Evolutionary conservation across 139 green algal species (phyloP), one percentile per base, ranked within the genome.

Genomic region (Coelastrella sp.): DNA sequence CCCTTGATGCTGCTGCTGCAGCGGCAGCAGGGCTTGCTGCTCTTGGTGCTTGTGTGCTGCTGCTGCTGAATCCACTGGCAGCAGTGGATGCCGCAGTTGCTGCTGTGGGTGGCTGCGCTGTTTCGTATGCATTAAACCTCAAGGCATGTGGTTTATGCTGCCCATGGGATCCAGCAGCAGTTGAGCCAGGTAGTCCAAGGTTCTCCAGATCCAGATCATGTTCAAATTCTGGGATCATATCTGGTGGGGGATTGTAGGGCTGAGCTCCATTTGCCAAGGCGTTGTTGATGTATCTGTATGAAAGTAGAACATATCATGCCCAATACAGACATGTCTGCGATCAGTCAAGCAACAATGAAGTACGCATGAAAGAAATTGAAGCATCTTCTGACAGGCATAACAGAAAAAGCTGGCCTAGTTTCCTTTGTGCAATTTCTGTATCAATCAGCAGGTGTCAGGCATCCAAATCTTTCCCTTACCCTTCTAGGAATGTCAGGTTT

Each of bases 401-500:
- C 35, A 49, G 35, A 49, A 49, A 49, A 49, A 49, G 35, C 35
- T 49, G 35, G 35, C 35, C 35, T 49, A 5, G 35, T 49, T 49
- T 3, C 35, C 35, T 49, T 49, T 49, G 35, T 49, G 35, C 35
- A n/a, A n/a, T n/a, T n/a, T n/a, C n/a, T n/a, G n/a, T n/a, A n/a
- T n/a, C n/a, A n/a, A n/a, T 49, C 35, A 49, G 35, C 35, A 49
- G 35, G 35, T 3, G 3, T 49, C 35, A 49, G 35, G 35, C 35
- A 49, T 49, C 35, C 35, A 49, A 49, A 49, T 5, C 35, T n/a
- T n/a, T n/a, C 27, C 6, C 90, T 24, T 61, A 93, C 90, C 74
- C 83, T 0, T 96, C 87, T 68, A 98, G 91, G 92, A 97, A 98
- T 7, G 93, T 72, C 56, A 97, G 91, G 17, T 78, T 59, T 1